These are phyloP conservation scores for Linum tenue DNA, from an alignment of 345 rosid species.

Conservation along the genomic window DNA sequence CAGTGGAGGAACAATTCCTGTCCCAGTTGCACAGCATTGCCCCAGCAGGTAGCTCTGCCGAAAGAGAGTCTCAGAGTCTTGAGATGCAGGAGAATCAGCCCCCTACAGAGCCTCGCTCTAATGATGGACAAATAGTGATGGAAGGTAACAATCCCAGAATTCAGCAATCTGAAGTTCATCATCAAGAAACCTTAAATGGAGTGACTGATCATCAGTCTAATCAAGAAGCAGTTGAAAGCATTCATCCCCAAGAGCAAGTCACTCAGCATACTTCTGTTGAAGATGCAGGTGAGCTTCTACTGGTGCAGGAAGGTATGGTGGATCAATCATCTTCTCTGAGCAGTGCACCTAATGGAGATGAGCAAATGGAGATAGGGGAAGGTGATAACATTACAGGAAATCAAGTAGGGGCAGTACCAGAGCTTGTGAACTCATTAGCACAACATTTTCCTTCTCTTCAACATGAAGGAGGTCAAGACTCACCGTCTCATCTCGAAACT, in stretches of 20 bases:
- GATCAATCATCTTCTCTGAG: slow-evolving; percentile 45
- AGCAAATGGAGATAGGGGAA: slow-evolving; percentile 65
- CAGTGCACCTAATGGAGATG: slow-evolving; percentile 44
- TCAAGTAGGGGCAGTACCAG: slow-evolving; percentile 33
- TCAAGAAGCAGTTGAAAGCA: slow-evolving; percentile 30
- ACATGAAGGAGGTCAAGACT: slow-evolving; percentile 23
- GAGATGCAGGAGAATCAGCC: slow-evolving; percentile 56
- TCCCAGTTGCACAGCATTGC: slow-evolving; percentile 47
- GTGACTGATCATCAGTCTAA: slow-evolving; percentile 27
- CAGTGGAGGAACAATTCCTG: slow-evolving; percentile 73
- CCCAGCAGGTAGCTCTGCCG: slow-evolving; percentile 38
- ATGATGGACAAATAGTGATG: slow-evolving; percentile 34
- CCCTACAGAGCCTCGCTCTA: slow-evolving; percentile 29
- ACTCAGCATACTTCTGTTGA: slow-evolving; percentile 20
- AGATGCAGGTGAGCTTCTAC: slow-evolving; percentile 27
- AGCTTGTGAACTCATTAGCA: slow-evolving; percentile 35
- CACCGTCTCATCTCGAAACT: slow-evolving; percentile 31
- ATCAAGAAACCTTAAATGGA: slow-evolving; percentile 35
- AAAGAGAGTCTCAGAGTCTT: slow-evolving; percentile 51
- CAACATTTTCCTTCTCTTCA: slow-evolving; percentile 30
- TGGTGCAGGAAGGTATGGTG: slow-evolving; percentile 31
- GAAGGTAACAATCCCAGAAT: slow-evolving; percentile 36
- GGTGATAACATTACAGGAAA: slow-evolving; percentile 36
- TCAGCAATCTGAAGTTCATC: slow-evolving; percentile 46
- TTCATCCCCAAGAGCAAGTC: slow-evolving; percentile 26